phyloP scores from a whole-genome alignment of 2,329 filamentous ascomycete species.

The Blastomyces parvus region DNA sequence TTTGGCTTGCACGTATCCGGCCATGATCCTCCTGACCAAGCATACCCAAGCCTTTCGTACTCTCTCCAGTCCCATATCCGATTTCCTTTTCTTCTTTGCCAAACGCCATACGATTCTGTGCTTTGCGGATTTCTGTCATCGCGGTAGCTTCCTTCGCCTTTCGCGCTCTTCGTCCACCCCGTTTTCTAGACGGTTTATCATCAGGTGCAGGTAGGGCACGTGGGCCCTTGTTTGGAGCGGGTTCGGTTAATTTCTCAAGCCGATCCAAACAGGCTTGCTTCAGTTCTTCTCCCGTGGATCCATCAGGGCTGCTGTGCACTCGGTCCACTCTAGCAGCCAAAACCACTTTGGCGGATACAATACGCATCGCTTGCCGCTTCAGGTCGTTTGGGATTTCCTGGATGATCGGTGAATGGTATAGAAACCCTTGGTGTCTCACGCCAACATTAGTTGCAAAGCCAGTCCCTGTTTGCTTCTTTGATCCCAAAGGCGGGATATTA shows the following conservation, averaged over 20 bases:
- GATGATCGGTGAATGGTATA: conserved; percentile 87
- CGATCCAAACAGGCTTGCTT: conserved; percentile 74
- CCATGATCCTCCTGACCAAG: conserved; percentile 82
- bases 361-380: conserved; percentile 88
- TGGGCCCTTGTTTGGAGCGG: conserved; percentile 77
- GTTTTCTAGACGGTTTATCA: conserved; percentile 87
- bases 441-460: conserved; percentile 90
- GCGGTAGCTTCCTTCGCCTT: conserved; percentile 95
- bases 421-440: conserved; percentile 80
- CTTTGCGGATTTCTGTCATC: conserved; percentile 93
- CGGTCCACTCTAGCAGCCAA: conserved; percentile 88
- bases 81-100: conserved; percentile 92
- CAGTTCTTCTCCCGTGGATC: conserved; percentile 71
- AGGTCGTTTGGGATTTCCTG: conserved; percentile 73
- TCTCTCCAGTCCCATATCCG: conserved; percentile 78
- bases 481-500: conserved; percentile 83
- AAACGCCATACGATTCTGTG: conserved; percentile 92
- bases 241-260: conserved; percentile 85
- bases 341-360: conserved; percentile 85
- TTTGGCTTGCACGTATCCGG: conserved; percentile 75
- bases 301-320: conserved; percentile 70
- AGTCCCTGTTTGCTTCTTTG: conserved; percentile 69
- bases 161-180: conserved; percentile 76
- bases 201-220: conserved; percentile 85
- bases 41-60: conserved; percentile 86